Percentiles rank a stretch among this genome's conserved stretches.
These are phyloP conservation scores for Leptographium wingfieldii DNA, from an alignment of 2,329 filamentous ascomycete genomes.

Conservation along the genomic window DNA sequence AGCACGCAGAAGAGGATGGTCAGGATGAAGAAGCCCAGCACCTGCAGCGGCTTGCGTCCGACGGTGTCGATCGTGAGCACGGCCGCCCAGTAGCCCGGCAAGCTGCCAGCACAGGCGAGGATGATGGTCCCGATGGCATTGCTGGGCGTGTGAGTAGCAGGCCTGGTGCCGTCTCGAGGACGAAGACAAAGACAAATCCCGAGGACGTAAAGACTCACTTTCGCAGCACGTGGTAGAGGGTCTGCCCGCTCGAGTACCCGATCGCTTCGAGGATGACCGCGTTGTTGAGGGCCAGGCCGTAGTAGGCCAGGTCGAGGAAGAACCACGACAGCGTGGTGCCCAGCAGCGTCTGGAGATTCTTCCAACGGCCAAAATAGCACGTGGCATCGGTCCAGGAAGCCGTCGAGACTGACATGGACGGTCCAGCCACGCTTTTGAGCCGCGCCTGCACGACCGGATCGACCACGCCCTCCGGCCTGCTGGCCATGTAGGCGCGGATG, in stretches of 20 bases:
- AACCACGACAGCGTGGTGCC: slow-evolving; percentile 76
- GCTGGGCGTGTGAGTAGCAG: slow-evolving; percentile 3
- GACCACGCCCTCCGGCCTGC: slow-evolving; percentile 32
- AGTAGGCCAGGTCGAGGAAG: slow-evolving; percentile 59
- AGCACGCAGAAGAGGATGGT: slow-evolving; percentile 50
- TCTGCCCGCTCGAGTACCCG: slow-evolving; percentile 51
- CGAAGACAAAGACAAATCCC: no score
- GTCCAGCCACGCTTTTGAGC: slow-evolving; percentile 35
- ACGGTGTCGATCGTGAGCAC: slow-evolving; percentile 61
- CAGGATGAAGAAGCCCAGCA: slow-evolving; percentile 47
- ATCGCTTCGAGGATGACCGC: slow-evolving; percentile 58
- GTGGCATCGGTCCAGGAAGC: slow-evolving; percentile 59
- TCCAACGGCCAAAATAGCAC: slow-evolving; percentile 55
- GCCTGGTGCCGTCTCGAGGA: no score
- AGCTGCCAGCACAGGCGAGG: slow-evolving; percentile 60
- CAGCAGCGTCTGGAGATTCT: slow-evolving; percentile 56
- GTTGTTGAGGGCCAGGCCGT: slow-evolving; percentile 65
- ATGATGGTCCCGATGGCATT: slow-evolving; percentile 68
- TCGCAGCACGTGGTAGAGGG: slow-evolving; percentile 55
- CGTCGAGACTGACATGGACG: slow-evolving; percentile 36
- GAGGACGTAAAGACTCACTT: slow-evolving; percentile 24
- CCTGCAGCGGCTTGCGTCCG: slow-evolving; percentile 65
- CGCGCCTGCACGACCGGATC: slow-evolving; percentile 36
- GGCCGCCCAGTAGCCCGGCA: slow-evolving; percentile 71
- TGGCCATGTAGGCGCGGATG: slow-evolving; percentile 46